phyloP scores from a whole-genome alignment of 768 basidiomycete genomes.

The Leccinum sublutescens region DNA sequence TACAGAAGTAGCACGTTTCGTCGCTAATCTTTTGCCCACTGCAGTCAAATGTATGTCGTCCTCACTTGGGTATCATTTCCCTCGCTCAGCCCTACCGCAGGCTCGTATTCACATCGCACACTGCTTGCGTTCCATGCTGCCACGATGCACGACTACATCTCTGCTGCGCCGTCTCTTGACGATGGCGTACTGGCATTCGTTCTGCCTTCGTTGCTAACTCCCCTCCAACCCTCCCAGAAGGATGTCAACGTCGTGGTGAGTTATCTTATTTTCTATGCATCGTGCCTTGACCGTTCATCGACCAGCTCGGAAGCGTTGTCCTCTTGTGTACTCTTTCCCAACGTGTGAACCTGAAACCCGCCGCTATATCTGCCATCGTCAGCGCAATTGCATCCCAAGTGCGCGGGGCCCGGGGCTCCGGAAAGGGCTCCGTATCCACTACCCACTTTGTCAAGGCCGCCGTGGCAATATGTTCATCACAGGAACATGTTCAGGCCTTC shows the following conservation, averaged over 20 bases:
- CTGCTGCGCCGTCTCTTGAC: constrained; percentile 52
- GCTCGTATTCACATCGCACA: constrained; percentile 56
- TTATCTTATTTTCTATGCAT: neutral
- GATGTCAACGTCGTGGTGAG: constrained; percentile 54
- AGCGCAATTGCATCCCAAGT: constrained; percentile 52
- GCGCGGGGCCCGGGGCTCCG: constrained; percentile 18
- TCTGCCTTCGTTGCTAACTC: constrained; percentile 61
- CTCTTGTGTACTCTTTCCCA: constrained; percentile 69
- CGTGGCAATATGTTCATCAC: constrained; percentile 62
- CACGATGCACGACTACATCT: constrained; percentile 76
- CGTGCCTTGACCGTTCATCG: neutral
- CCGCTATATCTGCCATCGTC: constrained; percentile 61
- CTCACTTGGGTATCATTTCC: neutral
- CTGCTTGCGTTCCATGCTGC: constrained; percentile 83
- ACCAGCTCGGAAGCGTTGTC: constrained; percentile 70
- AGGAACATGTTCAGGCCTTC: constrained; percentile 52
- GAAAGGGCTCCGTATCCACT: constrained; percentile 39
- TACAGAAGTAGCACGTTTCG: constrained; percentile 68
- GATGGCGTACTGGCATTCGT: constrained; percentile 66
- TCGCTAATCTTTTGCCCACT: constrained; percentile 60
- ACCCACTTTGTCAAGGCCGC: constrained; percentile 64
- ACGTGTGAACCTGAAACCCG: constrained; percentile 54
- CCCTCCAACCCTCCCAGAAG: constrained; percentile 46
- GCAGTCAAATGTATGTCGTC: constrained; percentile 44
- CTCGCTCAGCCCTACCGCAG: constrained; percentile 19